Percentiles rank a stretch among this genome's conserved stretches.
phyloP scores from a whole-genome alignment of 148 eudicot genomes.

The Bassia scoparia region DNA sequence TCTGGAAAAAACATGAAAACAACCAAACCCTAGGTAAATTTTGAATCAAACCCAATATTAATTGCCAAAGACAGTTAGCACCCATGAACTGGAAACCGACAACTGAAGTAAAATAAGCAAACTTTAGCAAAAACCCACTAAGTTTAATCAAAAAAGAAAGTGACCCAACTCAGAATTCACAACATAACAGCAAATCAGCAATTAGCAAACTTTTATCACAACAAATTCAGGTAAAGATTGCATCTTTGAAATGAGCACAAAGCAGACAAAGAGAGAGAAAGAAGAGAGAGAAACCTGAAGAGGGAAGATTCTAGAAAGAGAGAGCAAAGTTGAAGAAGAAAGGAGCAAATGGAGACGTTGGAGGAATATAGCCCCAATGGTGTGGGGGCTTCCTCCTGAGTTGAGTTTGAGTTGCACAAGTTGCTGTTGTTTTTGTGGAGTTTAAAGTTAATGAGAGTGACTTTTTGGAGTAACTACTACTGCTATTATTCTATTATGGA shows the following conservation, averaged over 20 bases:
- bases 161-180: slow-evolving; percentile 24
- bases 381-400: slow-evolving; percentile 9
- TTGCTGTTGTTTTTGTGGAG: slow-evolving; percentile 6
- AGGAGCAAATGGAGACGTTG: slow-evolving; percentile 32
- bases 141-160: slow-evolving; percentile 13
- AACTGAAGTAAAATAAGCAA: slow-evolving; percentile 9
- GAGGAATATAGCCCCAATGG: slow-evolving; percentile 11
- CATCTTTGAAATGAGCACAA: background rate
- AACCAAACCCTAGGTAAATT: slow-evolving; percentile 25
- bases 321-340: slow-evolving; percentile 7
- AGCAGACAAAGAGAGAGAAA: background rate
- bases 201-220: background rate
- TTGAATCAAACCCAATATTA: background rate
- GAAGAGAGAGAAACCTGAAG: slow-evolving; percentile 17
- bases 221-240: slow-evolving; percentile 7
- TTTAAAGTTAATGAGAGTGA: background rate
- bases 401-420: slow-evolving; percentile 13
- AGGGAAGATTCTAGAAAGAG: slow-evolving; percentile 6
- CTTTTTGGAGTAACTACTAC: background rate
- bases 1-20: background rate
- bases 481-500: background rate
- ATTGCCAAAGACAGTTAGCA: slow-evolving; percentile 16
- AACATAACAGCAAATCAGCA: slow-evolving; percentile 23
- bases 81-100: slow-evolving; percentile 5
- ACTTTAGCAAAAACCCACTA: slow-evolving; percentile 22